These are phyloP conservation scores for Rhododendron ferrugineum DNA, from an alignment of 148 eudicot genomes.

Conservation along the genomic window DNA sequence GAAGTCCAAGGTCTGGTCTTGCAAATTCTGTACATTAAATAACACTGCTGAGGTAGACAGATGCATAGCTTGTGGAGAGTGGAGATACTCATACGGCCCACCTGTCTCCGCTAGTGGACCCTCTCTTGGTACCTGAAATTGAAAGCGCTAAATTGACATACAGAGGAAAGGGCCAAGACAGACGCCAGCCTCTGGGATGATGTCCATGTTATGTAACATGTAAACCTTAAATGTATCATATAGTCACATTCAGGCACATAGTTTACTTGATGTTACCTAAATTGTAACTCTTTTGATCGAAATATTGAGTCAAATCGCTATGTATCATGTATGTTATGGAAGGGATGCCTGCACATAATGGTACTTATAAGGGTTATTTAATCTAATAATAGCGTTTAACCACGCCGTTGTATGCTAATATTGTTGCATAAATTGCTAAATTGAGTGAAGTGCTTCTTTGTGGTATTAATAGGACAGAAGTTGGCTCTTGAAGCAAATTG, in stretches of 20 bases:
- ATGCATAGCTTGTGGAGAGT: constrained; percentile 56
- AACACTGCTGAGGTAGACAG: constrained; percentile 30
- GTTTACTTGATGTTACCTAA: not conserved
- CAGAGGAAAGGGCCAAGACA: not conserved
- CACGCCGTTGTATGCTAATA: too few species aligned
- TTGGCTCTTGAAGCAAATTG: too few species aligned
- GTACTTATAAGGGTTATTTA: too few species aligned
- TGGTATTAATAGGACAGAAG: too few species aligned
- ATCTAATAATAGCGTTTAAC: too few species aligned
- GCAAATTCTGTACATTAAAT: constrained; percentile 56
- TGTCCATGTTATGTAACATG: not conserved
- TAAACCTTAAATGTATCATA: not conserved
- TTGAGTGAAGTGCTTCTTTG: too few species aligned
- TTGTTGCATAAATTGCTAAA: too few species aligned
- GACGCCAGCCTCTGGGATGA: not conserved
- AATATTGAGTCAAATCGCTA: not conserved
- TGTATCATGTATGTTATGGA: too few species aligned
- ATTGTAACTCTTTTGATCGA: not conserved
- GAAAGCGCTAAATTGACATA: not conserved
- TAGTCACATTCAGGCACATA: not conserved
- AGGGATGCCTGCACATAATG: too few species aligned
- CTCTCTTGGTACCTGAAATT: constrained; percentile 30
- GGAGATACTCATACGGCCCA: constrained; percentile 65
- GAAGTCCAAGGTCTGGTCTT: constrained; percentile 39
- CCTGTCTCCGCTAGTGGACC: constrained; percentile 26